These are phyloP conservation scores for Pneumocystis sp. DNA, from an alignment of 1,139 yeast genomes.

Conservation along the genomic window DNA sequence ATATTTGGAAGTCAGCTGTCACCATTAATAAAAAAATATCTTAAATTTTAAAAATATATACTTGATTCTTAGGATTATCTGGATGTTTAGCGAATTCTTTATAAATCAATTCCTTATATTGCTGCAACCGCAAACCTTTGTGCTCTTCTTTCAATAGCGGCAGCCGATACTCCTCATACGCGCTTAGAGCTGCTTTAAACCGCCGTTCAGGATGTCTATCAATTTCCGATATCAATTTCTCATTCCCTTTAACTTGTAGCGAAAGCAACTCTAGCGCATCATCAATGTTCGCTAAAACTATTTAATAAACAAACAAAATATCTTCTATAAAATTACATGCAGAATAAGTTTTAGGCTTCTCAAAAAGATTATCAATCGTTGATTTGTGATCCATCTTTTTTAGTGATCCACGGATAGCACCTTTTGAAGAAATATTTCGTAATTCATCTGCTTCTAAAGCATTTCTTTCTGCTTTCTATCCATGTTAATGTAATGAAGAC, in stretches of 20 bases:
- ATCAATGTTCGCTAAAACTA: slow-evolving; percentile 41
- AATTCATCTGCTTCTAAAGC: slow-evolving; percentile 47
- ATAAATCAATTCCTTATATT: slow-evolving; percentile 54
- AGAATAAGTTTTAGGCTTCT: slow-evolving; percentile 17
- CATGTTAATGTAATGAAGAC: neutral
- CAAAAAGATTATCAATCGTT: slow-evolving; percentile 45
- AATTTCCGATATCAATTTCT: slow-evolving; percentile 30
- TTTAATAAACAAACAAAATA: neutral
- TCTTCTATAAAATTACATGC: slow-evolving; percentile 10
- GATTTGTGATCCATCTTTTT: slow-evolving; percentile 52
- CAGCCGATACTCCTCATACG: slow-evolving; percentile 54
- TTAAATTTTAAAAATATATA: slow-evolving; percentile 41
- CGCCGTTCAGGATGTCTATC: slow-evolving; percentile 85
- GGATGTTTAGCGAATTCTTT: slow-evolving; percentile 73
- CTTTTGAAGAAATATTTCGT: slow-evolving; percentile 44
- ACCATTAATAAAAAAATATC: neutral
- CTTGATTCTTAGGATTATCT: slow-evolving; percentile 77
- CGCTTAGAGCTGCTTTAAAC: slow-evolving; percentile 65
- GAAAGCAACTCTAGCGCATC: slow-evolving; percentile 66
- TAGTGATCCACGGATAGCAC: slow-evolving; percentile 59
- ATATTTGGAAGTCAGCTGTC: neutral
- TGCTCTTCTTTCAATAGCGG: slow-evolving; percentile 64
- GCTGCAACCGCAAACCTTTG: slow-evolving; percentile 70
- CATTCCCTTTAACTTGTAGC: slow-evolving; percentile 37
- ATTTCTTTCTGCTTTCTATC: slow-evolving; percentile 27